Conservation (phyloP, 495 filamentous ascomycete genomes). For the Barbatosphaeria neglecta region DNA sequence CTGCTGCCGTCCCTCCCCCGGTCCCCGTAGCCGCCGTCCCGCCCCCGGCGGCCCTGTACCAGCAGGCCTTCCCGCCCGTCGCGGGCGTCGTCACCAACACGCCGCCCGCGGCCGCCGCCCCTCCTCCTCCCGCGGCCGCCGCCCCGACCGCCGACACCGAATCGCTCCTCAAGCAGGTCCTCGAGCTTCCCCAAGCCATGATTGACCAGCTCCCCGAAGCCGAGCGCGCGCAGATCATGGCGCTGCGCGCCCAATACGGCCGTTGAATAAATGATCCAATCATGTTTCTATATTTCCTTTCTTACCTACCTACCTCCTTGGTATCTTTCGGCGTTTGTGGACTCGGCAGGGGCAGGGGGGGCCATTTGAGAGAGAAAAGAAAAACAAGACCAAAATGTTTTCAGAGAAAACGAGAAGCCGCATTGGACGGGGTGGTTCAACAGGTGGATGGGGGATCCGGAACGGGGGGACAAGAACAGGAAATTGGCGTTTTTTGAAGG, state of each 20-base stretch:
- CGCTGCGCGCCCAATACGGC: constrained; percentile 33
- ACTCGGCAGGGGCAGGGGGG: too few relatives aligned
- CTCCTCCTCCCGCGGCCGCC: constrained; percentile 21
- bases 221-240: constrained; percentile 65
- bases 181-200: constrained; percentile 60
- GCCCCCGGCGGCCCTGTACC: constrained; percentile 2
- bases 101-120: constrained; percentile 36
- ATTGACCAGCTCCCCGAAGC: constrained; percentile 65
- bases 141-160: constrained; percentile 41
- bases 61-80: constrained; percentile 19
- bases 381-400: too few relatives aligned
- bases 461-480: too few relatives aligned
- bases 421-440: too few relatives aligned
- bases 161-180: constrained; percentile 60
- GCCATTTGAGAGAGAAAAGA: too few relatives aligned
- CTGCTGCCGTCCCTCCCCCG: constrained; percentile 9
- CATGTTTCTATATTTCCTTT: too few relatives aligned
- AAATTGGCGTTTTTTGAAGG: too few relatives aligned
- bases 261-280: too few relatives aligned
- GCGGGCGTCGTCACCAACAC: constrained; percentile 48
- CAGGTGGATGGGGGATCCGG: too few relatives aligned
- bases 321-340: too few relatives aligned
- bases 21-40: constrained; percentile 10
- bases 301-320: too few relatives aligned
- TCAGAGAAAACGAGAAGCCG: too few relatives aligned